Evolutionary conservation across 1,139 yeast species (phyloP).

Genomic region (Taphrina sp.): DNA sequence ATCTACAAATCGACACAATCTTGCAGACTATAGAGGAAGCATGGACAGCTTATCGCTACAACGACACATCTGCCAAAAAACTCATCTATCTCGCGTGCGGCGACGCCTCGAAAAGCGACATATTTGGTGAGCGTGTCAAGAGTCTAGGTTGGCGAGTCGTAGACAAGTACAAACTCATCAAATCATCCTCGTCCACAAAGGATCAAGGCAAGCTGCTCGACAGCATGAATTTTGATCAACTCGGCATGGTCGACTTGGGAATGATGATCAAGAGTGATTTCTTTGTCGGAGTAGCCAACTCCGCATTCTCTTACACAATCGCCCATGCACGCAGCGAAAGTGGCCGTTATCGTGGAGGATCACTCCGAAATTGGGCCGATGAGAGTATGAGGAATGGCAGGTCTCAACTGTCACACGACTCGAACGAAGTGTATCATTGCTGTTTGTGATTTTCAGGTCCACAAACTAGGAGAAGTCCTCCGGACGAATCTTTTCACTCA

Average conservation of each 20-base stretch:
- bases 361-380: neutral
- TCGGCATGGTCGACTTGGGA: conserved; percentile 3
- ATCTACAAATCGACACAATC: neutral
- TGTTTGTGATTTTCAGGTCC: no score
- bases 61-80: neutral
- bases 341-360: conserved; percentile 1
- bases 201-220: no score
- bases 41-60: neutral
- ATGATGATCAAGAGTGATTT: conserved; percentile 4
- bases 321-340: neutral
- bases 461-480: no score
- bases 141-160: conserved; percentile 4
- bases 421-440: no score
- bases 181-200: no score
- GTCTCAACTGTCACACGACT: no score
- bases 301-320: neutral
- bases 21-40: neutral
- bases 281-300: conserved; percentile 2
- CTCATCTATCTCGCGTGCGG: conserved; percentile 8
- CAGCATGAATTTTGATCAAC: conserved; percentile 6
- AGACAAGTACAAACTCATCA: conserved; percentile 11
- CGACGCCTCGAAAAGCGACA: neutral
- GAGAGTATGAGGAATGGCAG: no score
- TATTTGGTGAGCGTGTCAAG: neutral
- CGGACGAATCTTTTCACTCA: no score